Conservation (phyloP, 1,284 basidiomycete genomes). For the Psilocybe mexicana region DNA sequence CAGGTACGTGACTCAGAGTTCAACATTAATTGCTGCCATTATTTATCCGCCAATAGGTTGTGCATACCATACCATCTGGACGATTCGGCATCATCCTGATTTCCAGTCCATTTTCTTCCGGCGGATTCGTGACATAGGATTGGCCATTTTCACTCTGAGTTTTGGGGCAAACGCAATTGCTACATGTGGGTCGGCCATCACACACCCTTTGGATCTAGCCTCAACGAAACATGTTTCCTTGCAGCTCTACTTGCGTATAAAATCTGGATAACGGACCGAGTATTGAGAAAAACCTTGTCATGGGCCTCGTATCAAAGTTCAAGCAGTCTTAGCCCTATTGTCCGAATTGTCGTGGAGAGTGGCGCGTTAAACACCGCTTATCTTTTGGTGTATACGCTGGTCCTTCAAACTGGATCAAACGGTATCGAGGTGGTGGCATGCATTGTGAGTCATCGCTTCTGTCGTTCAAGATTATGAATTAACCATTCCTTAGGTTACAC, state of each 20-base stretch:
- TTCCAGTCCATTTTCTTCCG: constrained; percentile 4
- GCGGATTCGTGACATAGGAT: constrained; percentile 9
- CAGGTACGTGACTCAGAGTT: not conserved
- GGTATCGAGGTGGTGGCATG: constrained; percentile 12
- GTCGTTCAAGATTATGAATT: not conserved
- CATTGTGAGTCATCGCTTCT: constrained; percentile 8
- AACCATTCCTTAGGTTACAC: not conserved
- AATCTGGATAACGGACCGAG: constrained; percentile 11
- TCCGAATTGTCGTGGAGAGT: constrained; percentile 13
- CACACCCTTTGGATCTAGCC: not conserved
- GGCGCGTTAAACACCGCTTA: constrained; percentile 14
- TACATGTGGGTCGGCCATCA: constrained; percentile 9
- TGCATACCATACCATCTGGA: constrained; percentile 13
- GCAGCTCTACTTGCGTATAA: constrained; percentile 11
- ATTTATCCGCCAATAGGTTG: not conserved
- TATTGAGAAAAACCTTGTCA: not conserved
- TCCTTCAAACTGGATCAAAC: constrained; percentile 12
- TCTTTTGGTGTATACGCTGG: constrained; percentile 14
- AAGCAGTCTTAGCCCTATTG: constrained; percentile 12
- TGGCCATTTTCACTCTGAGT: constrained; percentile 14
- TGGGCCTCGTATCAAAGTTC: not conserved
- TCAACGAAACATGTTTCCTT: not conserved
- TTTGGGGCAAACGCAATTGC: constrained; percentile 14
- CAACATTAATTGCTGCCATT: not conserved
- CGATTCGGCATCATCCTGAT: constrained; percentile 10